These are phyloP conservation scores for Hansenula anomala DNA, from an alignment of 1,139 yeast genomes.

Conservation along the genomic window DNA sequence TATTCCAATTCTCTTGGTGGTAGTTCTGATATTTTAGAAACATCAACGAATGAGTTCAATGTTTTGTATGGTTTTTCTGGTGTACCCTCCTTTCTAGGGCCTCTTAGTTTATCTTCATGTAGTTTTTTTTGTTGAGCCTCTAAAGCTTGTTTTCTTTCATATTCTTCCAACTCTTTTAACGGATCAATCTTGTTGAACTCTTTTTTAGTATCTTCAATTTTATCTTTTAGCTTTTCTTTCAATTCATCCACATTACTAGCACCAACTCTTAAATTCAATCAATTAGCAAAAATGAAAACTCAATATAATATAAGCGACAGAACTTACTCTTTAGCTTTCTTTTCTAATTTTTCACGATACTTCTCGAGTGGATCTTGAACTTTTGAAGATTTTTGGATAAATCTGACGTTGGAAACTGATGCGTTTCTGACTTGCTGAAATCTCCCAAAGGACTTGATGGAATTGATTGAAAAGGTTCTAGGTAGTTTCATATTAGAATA, in stretches of 20 bases:
- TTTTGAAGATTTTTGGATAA: slow-evolving; percentile 7
- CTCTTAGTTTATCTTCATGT: slow-evolving; percentile 25
- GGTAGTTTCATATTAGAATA: neutral
- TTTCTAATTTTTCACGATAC: slow-evolving; percentile 35
- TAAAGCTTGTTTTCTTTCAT: slow-evolving; percentile 36
- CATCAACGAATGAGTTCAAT: slow-evolving; percentile 63
- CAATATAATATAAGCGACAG: no score
- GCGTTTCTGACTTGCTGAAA: slow-evolving; percentile 13
- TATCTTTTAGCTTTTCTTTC: slow-evolving; percentile 56
- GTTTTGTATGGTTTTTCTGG: slow-evolving; percentile 63
- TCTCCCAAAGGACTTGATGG: neutral
- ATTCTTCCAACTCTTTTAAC: slow-evolving; percentile 56
- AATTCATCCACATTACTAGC: slow-evolving; percentile 53
- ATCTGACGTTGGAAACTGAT: slow-evolving; percentile 12
- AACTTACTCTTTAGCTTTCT: slow-evolving; percentile 40
- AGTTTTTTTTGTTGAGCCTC: slow-evolving; percentile 21
- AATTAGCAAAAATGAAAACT: no score
- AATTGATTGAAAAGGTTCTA: neutral
- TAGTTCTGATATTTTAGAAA: slow-evolving; percentile 56
- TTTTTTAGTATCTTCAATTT: slow-evolving; percentile 51
- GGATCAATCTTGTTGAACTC: slow-evolving; percentile 66
- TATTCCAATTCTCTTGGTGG: slow-evolving; percentile 65
- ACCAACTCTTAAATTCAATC: slow-evolving; percentile 33
- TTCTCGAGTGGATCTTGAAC: slow-evolving; percentile 12
- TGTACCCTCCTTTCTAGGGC: slow-evolving; percentile 27